A percentile compares a stretch with the other conserved stretches of the same genome.
Evolutionary conservation across 805 yeast genomes (phyloP).

Genomic region (Debaryomyces tyrocola): DNA sequence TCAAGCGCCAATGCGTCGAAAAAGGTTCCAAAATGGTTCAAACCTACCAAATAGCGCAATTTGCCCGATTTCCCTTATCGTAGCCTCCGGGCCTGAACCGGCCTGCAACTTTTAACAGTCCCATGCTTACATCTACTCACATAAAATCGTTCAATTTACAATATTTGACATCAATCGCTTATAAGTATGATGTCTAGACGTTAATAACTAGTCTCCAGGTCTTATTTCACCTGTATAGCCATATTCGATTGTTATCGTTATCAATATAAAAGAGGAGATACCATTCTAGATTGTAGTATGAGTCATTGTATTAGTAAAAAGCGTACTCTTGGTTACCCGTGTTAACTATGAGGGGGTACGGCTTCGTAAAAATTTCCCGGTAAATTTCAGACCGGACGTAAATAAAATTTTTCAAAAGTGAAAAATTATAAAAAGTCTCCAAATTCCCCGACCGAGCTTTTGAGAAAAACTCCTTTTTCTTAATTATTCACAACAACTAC

Average conservation of each 20-base stretch:
- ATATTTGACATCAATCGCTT: too few species aligned
- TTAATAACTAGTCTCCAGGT: too few species aligned
- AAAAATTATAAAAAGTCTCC: not conserved
- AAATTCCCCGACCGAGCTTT: not conserved
- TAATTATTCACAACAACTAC: conserved; percentile 10
- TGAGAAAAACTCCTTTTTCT: not conserved
- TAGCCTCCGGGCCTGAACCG: not conserved
- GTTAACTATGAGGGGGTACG: not conserved
- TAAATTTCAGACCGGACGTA: conserved; percentile 1
- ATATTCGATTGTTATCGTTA: too few species aligned
- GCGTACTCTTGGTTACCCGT: not conserved
- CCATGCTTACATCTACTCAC: not conserved
- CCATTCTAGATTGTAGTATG: not conserved
- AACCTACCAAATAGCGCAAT: conserved; percentile 7
- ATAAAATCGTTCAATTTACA: too few species aligned
- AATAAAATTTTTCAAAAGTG: not conserved
- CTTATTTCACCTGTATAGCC: too few species aligned
- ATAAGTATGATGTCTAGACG: too few species aligned
- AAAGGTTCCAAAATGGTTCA: conserved; percentile 27
- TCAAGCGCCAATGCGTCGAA: not conserved
- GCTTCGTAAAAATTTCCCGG: not conserved
- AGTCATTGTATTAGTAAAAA: not conserved
- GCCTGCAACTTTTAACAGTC: not conserved
- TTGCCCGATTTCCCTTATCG: not conserved
- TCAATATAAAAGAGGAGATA: too few species aligned